phyloP scores from a whole-genome alignment of 805 yeast species.

The Scheffersomyces spartinae region DNA sequence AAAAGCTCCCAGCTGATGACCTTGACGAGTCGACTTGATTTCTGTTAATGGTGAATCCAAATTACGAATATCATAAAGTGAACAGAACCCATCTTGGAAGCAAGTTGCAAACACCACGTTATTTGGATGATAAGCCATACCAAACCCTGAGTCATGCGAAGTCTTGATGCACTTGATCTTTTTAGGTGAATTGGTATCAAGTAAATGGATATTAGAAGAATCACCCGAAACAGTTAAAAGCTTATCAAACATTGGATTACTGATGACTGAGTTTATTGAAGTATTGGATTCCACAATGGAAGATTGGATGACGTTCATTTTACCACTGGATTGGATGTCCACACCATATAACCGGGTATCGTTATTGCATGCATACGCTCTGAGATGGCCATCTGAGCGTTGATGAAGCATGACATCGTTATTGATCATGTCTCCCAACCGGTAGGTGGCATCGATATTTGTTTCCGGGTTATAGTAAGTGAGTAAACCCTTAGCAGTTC shows the following conservation, averaged over 20 bases:
- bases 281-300: constrained; percentile 41
- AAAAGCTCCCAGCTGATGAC: constrained; percentile 51
- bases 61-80: constrained; percentile 67
- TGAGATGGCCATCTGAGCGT: constrained; percentile 26
- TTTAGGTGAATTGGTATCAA: constrained; percentile 30
- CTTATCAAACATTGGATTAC: constrained; percentile 35
- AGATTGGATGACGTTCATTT: constrained; percentile 28
- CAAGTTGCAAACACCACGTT: constrained; percentile 67
- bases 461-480: constrained; percentile 43
- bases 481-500: constrained; percentile 51
- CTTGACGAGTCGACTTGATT: constrained; percentile 48
- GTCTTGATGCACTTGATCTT: constrained; percentile 36
- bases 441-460: constrained; percentile 35
- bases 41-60: constrained; percentile 39
- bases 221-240: constrained; percentile 61
- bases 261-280: constrained; percentile 64
- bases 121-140: constrained; percentile 67
- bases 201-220: constrained; percentile 48
- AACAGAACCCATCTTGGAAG: constrained; percentile 77
- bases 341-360: constrained; percentile 62
- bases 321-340: constrained; percentile 39
- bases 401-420: constrained; percentile 57
- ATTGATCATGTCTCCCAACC: constrained; percentile 73
- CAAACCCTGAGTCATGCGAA: constrained; percentile 69
- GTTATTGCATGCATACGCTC: constrained; percentile 70